These are phyloP conservation scores for Glebionis coronaria DNA, from an alignment of 129 eudicot genomes.

Conservation along the genomic window DNA sequence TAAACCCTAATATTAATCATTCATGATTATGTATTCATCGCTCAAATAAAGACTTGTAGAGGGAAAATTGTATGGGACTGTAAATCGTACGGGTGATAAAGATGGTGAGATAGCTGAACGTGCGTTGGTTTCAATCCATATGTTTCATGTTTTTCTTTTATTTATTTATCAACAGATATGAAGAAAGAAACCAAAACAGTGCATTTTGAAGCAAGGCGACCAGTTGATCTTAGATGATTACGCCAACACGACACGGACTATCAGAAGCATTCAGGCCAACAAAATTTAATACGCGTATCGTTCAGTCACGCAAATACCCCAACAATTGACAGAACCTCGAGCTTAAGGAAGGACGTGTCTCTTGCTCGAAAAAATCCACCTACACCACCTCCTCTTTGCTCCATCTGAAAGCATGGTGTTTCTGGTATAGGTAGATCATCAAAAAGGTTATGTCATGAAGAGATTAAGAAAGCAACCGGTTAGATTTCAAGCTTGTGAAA, in stretches of 20 bases:
- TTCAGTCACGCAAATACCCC: conserved; percentile 17
- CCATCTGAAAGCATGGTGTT: conserved; percentile 38
- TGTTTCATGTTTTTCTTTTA: no score
- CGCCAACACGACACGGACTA: conserved; percentile 16
- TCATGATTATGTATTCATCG: no score
- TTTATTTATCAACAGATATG: conserved; percentile 25
- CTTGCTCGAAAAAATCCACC: conserved; percentile 40
- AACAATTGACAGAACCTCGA: conserved; percentile 37
- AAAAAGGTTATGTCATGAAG: conserved; percentile 39
- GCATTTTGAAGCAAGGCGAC: conserved; percentile 14
- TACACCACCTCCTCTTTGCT: conserved; percentile 43
- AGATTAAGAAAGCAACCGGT: conserved; percentile 41
- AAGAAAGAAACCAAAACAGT: conserved; percentile 6
- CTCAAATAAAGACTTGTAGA: no score
- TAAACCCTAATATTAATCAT: no score
- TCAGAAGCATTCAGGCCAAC: conserved; percentile 14
- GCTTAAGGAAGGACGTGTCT: conserved; percentile 43
- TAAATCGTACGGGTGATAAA: no score
- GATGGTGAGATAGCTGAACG: conserved; percentile 28
- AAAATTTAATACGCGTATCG: conserved; percentile 20
- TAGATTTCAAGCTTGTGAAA: no score
- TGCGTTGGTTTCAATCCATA: no score
- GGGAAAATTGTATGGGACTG: no score
- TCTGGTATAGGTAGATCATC: conserved; percentile 41
- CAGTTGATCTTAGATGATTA: conserved; percentile 16